Percentiles rank a stretch among this genome's conserved stretches.
Evolutionary conservation across 2,329 filamentous ascomycete genomes (phyloP).

Genomic region (Tolypocladium sp.): DNA sequence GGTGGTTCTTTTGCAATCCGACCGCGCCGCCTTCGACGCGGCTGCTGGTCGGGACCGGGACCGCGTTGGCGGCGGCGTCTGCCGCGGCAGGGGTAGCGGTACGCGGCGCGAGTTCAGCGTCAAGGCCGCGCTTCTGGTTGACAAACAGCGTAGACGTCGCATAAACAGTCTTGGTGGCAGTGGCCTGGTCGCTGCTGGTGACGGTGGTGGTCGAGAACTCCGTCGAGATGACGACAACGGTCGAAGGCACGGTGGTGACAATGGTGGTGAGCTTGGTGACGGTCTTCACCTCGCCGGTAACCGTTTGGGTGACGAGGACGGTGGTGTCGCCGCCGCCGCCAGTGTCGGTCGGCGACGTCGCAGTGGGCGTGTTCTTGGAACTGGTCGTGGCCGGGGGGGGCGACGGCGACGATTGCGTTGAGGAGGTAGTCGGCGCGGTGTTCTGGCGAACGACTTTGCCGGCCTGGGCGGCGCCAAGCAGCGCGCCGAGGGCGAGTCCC

Average conservation of each 20-base stretch:
- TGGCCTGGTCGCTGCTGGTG: slow-evolving; percentile 23
- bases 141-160: slow-evolving; percentile 22
- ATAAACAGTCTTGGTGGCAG: slow-evolving; percentile 25
- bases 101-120: slow-evolving; percentile 12
- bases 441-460: slow-evolving; percentile 6
- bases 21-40: slow-evolving; percentile 9
- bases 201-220: slow-evolving; percentile 25
- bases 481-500: slow-evolving; percentile 12
- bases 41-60: slow-evolving; percentile 6
- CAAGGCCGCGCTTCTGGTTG: slow-evolving; percentile 22
- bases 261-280: slow-evolving; percentile 20
- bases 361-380: not conserved
- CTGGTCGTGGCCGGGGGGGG: not conserved
- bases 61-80: slow-evolving; percentile 8
- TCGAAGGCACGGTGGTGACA: slow-evolving; percentile 18
- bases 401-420: not conserved
- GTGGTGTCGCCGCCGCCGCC: slow-evolving; percentile 10
- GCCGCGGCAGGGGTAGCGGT: slow-evolving; percentile 12
- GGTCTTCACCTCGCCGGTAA: slow-evolving; percentile 16
- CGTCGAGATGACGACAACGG: slow-evolving; percentile 24
- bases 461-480: slow-evolving; percentile 10
- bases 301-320: slow-evolving; percentile 19
- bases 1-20: slow-evolving; percentile 7
- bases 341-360: not conserved
- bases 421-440: not conserved